Percentiles rank a stretch among this genome's conserved stretches.
phyloP scores from a whole-genome alignment of 257 asterid genomes.

The Sherardia arvensis region DNA sequence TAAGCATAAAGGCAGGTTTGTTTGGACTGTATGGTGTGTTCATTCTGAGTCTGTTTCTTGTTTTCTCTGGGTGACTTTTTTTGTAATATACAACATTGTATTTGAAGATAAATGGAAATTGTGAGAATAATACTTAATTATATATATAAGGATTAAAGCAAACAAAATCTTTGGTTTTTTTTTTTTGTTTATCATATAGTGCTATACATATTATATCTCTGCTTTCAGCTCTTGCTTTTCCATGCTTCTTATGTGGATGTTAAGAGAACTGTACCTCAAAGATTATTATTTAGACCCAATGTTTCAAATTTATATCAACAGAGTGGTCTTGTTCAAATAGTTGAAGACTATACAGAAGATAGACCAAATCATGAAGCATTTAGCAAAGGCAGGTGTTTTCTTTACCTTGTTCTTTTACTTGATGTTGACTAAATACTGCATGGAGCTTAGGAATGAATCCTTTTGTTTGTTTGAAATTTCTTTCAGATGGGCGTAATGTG shows the following conservation, averaged over 20 bases:
- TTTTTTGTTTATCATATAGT: too few species aligned
- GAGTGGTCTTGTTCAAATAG: constrained; percentile 86
- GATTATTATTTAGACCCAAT: constrained; percentile 3
- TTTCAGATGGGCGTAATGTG: not conserved
- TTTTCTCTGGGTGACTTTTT: too few species aligned
- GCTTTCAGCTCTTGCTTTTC: not conserved
- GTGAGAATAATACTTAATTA: too few species aligned
- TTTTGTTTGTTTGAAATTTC: not conserved
- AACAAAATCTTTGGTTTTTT: too few species aligned
- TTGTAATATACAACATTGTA: too few species aligned
- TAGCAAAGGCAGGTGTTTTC: constrained; percentile 37
- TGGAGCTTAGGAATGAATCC: not conserved
- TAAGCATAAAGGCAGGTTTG: too few species aligned
- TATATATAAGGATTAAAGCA: too few species aligned
- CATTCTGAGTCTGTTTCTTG: too few species aligned
- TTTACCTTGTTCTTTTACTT: not conserved
- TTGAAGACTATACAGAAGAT: constrained; percentile 75
- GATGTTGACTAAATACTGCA: not conserved
- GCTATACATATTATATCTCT: too few species aligned
- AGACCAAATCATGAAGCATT: constrained; percentile 22
- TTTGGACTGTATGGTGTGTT: too few species aligned
- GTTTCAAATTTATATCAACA: constrained; percentile 23
- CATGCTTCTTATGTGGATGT: not conserved
- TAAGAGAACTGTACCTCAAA: not conserved
- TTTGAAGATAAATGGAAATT: too few species aligned